Evolutionary conservation across 345 rosid species (phyloP), one percentile per base, ranked within the genome.

Genomic region (Trapa bicornis): DNA sequence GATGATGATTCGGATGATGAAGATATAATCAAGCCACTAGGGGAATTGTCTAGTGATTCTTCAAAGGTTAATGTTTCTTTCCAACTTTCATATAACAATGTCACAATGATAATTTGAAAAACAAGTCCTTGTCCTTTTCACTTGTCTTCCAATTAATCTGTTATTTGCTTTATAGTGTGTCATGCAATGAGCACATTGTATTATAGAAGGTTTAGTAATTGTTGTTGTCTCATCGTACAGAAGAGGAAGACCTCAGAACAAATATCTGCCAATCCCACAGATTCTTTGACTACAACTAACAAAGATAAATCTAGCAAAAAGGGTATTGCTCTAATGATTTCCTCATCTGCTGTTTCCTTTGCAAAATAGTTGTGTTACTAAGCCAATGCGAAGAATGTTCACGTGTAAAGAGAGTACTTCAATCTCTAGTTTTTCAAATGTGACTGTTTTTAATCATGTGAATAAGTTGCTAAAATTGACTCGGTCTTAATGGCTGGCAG

Each of bases 401-500:
- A 50, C 1, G 48, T 7, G 12, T 11, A 4, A 22, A 22, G 48
- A 2, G 3, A 14, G 5, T 50, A 50, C 54, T 50, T 6, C n/a
- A 50, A 50, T 50, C n/a, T 4, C 54, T 9, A 3, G 6, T 41
- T 41, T 41, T 8, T 41, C 2, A 8, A 41, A 41, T 41, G 7
- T 41, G 43, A 41, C 7, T 8, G 7, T 41, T 50, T 50, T 50
- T 6, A 16, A 13, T 50, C n/a, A 2, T 14, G 54, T 50, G 12
- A 50, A 50, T 16, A 50, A 50, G 3, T 22, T 50, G n/a, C 54
- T 13, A 16, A 6, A 2, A 50, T 50, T 50, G n/a, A 11, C 48
- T 53, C 37, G 32, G 10, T 52, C 57, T 13, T 42, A 47, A 5
- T 64, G 32, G 16, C 56, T 17, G 54, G 39, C 69, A 80, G 86